Evolutionary conservation across 1,284 basidiomycete genomes (phyloP).

Genomic region (Naganishia liquefaciens): DNA sequence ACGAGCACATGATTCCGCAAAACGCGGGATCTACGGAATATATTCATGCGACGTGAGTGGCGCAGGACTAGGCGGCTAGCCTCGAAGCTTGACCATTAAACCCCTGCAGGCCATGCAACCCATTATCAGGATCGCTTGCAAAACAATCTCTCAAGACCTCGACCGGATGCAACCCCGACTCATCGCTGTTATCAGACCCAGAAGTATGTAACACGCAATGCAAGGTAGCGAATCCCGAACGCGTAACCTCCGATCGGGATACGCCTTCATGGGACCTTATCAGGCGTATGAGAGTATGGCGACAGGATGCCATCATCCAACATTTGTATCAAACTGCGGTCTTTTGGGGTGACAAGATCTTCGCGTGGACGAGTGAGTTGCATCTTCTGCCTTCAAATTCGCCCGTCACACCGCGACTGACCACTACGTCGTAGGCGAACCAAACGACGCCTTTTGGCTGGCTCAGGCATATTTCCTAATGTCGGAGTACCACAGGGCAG

Average conservation of each 20-base stretch:
- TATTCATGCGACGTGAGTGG: background rate
- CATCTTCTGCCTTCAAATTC: constrained; percentile 2
- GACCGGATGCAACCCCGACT: too few relatives aligned
- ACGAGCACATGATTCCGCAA: too few relatives aligned
- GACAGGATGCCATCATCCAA: constrained; percentile 96
- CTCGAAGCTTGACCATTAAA: background rate
- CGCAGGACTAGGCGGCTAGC: background rate
- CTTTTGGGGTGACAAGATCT: constrained; percentile 97
- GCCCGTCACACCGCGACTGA: constrained; percentile 22
- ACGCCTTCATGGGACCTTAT: constrained; percentile 74
- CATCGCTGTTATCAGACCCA: too few relatives aligned
- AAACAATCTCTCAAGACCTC: background rate
- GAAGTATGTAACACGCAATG: too few relatives aligned
- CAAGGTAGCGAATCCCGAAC: too few relatives aligned
- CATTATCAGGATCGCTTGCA: background rate
- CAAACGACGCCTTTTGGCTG: constrained; percentile 98
- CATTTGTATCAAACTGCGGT: constrained; percentile 96
- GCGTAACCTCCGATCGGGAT: background rate
- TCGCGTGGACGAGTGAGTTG: constrained; percentile 88
- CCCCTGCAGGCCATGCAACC: background rate
- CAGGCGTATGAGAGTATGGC: constrained; percentile 93
- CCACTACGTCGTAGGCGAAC: constrained; percentile 64
- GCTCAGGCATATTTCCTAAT: constrained; percentile 96
- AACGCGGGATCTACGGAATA: background rate
- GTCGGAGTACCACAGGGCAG: constrained; percentile 90